Base-by-base conservation (phyloP, 2,329 filamentous ascomycete species). In the Paraphaeosphaeria sporulosa region DNA sequence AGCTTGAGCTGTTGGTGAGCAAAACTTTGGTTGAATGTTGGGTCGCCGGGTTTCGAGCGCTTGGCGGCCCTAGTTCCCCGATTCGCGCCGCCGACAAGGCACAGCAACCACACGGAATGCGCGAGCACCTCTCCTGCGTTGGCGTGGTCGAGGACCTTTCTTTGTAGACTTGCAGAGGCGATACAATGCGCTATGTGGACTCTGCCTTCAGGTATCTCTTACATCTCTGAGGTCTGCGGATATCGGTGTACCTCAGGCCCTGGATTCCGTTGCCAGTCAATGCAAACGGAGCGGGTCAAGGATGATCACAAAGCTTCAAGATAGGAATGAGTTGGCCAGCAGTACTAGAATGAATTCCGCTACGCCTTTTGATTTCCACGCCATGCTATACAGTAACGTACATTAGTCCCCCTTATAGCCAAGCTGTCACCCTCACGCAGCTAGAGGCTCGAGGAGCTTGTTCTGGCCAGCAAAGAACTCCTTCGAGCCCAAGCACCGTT, bases 401-500 rank as follows among this genome's bases (percentile, higher is more conserved):
- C 52, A 55, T 36, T n/a, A 21, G 12, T 25, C 17, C 19, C 15
- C 2, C 2, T n/a, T 17, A 6, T 2, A 47, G 38, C 19, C 15
- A 12, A 12, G 8, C 6, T 15, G n/a, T 23, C 44, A 7, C 27
- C 38, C 7, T 54, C 17, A 55, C 13, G 30, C 40, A 6, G 40
- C 19, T n/a, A 46, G n/a, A 32, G 64, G 63, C 57, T 66, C 60
- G 48, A 66, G 55, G 61, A 70, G 63, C 63, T 73, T 65, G 76
- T 75, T 51, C 60, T 78, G 76, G 13, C 81, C 80, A 3, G 83
- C 82, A 71, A 90, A 90, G 77, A 90, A 90, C 71, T 86, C 84
- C 80, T 90, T 89, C 55, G 89, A 89, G 79, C 94, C 93, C 57
- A 89, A 79, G 79, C 95, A 99, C 70, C 90, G 87, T 72, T 96